phyloP scores from a whole-genome alignment of 2,329 filamentous ascomycete genomes.

The Apiospora saccharicola region DNA sequence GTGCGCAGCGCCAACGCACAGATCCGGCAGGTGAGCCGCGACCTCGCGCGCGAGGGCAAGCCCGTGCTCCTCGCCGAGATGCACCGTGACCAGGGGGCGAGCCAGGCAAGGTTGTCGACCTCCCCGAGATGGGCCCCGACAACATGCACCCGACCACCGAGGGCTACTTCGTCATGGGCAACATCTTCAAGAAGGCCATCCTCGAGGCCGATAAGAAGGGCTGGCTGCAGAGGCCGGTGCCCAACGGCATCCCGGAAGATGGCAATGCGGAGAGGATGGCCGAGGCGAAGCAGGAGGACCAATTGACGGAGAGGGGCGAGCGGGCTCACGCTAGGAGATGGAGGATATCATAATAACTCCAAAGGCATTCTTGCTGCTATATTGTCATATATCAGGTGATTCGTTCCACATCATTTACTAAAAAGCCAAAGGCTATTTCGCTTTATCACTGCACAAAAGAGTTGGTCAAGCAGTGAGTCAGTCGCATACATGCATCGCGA shows the following conservation, averaged over 20 bases:
- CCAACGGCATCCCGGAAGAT: constrained; percentile 36
- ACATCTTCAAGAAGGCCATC: constrained; percentile 38
- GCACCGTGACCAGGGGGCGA: constrained; percentile 38
- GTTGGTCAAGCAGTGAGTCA: background rate
- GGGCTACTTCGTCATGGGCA: constrained; percentile 42
- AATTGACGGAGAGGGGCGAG: background rate
- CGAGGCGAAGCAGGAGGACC: constrained; percentile 2
- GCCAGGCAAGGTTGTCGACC: constrained; percentile 31
- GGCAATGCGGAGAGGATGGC: constrained; percentile 30
- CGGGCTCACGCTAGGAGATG: background rate
- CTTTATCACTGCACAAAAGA: background rate
- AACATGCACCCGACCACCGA: constrained; percentile 38
- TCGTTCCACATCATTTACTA: background rate
- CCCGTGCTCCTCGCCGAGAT: constrained; percentile 38
- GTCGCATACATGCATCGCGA: background rate
- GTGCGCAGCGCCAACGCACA: constrained; percentile 37
- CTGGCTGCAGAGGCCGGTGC: constrained; percentile 33
- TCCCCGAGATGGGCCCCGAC: constrained; percentile 37
- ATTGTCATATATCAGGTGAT: background rate
- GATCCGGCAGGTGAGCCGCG: constrained; percentile 36
- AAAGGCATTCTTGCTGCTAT: background rate
- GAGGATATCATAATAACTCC: background rate
- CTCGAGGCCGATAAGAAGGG: constrained; percentile 36
- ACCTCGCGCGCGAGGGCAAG: constrained; percentile 35
- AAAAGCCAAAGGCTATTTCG: background rate